Conservation (phyloP, 75 land plant species). For the Pinus albicaulis region DNA sequence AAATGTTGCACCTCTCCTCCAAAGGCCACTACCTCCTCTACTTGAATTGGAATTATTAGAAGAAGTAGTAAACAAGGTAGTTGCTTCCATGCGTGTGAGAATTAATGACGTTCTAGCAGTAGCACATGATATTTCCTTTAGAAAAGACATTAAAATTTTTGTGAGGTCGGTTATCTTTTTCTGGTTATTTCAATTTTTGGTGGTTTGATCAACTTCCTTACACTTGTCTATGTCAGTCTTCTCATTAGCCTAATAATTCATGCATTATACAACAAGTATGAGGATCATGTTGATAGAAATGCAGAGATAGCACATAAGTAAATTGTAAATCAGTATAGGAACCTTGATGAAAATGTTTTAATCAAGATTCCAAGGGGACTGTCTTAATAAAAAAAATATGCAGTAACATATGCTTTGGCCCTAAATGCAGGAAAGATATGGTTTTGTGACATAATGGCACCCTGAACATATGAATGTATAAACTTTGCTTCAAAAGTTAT, state of each 20-base stretch:
- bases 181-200: slow-evolving; percentile 58
- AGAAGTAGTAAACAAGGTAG: too few species aligned
- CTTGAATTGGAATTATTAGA: too few species aligned
- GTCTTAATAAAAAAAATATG: slow-evolving; percentile 27
- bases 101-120: too few species aligned
- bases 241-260: slow-evolving; percentile 48
- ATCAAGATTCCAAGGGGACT: slow-evolving; percentile 39
- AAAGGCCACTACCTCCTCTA: slow-evolving; percentile 5
- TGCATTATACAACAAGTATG: slow-evolving; percentile 54
- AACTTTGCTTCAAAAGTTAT: too few species aligned
- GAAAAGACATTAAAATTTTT: too few species aligned
- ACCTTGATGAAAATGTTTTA: slow-evolving; percentile 52
- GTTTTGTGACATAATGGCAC: too few species aligned
- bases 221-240: slow-evolving; percentile 43
- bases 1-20: slow-evolving; percentile 34
- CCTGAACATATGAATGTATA: too few species aligned
- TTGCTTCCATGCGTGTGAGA: too few species aligned
- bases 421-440: too few species aligned
- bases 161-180: slow-evolving; percentile 27
- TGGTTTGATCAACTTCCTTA: slow-evolving; percentile 58
- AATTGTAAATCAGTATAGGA: slow-evolving; percentile 46
- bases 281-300: slow-evolving; percentile 44
- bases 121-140: too few species aligned
- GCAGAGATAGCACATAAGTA: slow-evolving; percentile 40
- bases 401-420: neutral